These are phyloP conservation scores for Peronospora belbahrii DNA, from an alignment of 352 stramenopile species.

Conservation along the genomic window DNA sequence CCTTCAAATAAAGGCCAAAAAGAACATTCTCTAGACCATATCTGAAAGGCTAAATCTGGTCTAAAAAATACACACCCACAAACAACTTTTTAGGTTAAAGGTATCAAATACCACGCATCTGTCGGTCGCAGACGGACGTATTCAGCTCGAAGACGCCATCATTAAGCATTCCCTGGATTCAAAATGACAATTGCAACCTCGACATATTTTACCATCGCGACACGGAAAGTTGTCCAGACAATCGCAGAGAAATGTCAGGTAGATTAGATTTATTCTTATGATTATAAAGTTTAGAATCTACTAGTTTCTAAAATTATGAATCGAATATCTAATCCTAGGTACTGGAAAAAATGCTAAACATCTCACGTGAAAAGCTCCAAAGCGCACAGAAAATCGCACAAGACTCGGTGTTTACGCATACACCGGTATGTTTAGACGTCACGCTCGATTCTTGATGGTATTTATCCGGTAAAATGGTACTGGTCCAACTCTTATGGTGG, in stretches of 20 bases:
- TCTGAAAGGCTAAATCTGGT: too few relatives aligned
- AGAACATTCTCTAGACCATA: too few relatives aligned
- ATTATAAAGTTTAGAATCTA: not conserved
- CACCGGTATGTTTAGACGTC: conserved; percentile 22
- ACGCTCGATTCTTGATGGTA: too few relatives aligned
- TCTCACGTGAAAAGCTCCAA: conserved; percentile 51
- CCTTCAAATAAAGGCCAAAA: too few relatives aligned
- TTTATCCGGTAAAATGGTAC: too few relatives aligned
- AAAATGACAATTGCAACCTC: too few relatives aligned
- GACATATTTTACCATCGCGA: conserved; percentile 46
- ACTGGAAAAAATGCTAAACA: conserved; percentile 54
- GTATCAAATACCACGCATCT: too few relatives aligned
- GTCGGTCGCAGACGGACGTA: conserved; percentile 11
- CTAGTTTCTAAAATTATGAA: not conserved
- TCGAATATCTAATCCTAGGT: conserved; percentile 26
- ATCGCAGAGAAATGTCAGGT: conserved; percentile 73
- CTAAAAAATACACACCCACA: too few relatives aligned
- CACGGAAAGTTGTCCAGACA: conserved; percentile 52
- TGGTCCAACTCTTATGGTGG: too few relatives aligned
- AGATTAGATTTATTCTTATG: not conserved
- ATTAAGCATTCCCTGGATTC: too few relatives aligned
- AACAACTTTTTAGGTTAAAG: too few relatives aligned
- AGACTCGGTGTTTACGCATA: conserved; percentile 52
- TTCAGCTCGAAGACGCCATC: conserved; percentile 17
- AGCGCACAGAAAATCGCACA: conserved; percentile 39